Base-by-base conservation (phyloP, 2,329 filamentous ascomycete genomes). In the Gremmenia infestans region DNA sequence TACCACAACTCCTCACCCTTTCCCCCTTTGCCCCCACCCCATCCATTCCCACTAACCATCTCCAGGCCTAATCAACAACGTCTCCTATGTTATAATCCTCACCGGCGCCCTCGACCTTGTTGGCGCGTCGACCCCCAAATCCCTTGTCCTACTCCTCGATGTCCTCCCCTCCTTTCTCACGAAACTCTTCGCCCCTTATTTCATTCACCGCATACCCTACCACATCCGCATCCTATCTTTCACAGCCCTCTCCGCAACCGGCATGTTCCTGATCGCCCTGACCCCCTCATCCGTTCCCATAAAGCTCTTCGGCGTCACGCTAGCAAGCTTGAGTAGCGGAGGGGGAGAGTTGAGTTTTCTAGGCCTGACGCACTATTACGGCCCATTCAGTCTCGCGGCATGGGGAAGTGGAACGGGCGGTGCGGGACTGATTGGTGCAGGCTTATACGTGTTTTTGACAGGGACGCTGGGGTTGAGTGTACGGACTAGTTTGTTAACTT, bases 81-180 rank as follows among this genome's bases (percentile, higher is more conserved):
- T 97, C 64, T 88, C 97, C 74, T 97, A 97, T 73, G 93, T 97
- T 54, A 89, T 97, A 71, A 94, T 97, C 70, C 87, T 99, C 67
- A 95, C 91, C 32, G 89, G 94, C 37, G 94, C 94, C 3, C 88
- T 97, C 67, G 94, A 99, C 68, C 88, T 99, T 59, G 94, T 97
- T 65, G 93, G 93, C 37, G 87, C 89, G 35, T 72, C 78, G 61
- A 80, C 97, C 1, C 94, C 94, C 50, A 97, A 97, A 72, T 91
- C 89, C 65, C 82, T 95, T 55, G 93, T 99, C 54, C 86, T 97
- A 53, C 88, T 97, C 60, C 91, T 91, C 70, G 91, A 97, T 71
- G 91, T 97, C 53, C 78, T 96, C 22, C 94, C 94, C 1, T 91
- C 89, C 11, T 96, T 99, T 73, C 72, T 89, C 53, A 89, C 88